Evolutionary conservation across 805 yeast genomes (phyloP).

Genomic region (Suhomyces canberraensis): DNA sequence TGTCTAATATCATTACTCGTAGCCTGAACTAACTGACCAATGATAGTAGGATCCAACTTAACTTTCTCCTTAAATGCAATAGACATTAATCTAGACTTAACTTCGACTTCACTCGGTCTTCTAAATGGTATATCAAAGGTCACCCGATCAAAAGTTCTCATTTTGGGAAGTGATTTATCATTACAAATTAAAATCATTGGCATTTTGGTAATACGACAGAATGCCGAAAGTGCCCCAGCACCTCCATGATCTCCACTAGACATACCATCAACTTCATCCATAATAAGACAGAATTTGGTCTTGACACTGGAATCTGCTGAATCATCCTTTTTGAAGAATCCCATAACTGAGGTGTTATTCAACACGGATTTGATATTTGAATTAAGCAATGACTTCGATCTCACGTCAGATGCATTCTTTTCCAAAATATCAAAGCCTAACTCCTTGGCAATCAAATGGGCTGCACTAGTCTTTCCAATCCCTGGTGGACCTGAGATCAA

Average conservation of each 20-base stretch:
- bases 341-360: conserved; percentile 78
- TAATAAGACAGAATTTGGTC: conserved; percentile 72
- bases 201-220: conserved; percentile 78
- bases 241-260: conserved; percentile 99
- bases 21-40: conserved; percentile 79
- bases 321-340: conserved; percentile 54
- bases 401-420: conserved; percentile 83
- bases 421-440: conserved; percentile 73
- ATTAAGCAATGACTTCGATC: conserved; percentile 77
- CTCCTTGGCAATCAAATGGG: conserved; percentile 67
- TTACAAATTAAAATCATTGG: conserved; percentile 94
- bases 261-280: conserved; percentile 99
- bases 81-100: conserved; percentile 82
- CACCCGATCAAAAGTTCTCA: conserved; percentile 90
- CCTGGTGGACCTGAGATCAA: conserved; percentile 88
- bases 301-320: conserved; percentile 31
- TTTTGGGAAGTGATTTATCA: conserved; percentile 87
- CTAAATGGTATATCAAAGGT: conserved; percentile 80
- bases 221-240: conserved; percentile 87
- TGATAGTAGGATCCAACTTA: conserved; percentile 71
- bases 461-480: conserved; percentile 80
- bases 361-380: conserved; percentile 66
- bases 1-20: conserved; percentile 93
- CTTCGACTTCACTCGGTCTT: conserved; percentile 80
- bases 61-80: conserved; percentile 84